Evolutionary conservation across 768 basidiomycete genomes (phyloP), one percentile per base, ranked within the genome.

Genomic region (Amanita rimosa): DNA sequence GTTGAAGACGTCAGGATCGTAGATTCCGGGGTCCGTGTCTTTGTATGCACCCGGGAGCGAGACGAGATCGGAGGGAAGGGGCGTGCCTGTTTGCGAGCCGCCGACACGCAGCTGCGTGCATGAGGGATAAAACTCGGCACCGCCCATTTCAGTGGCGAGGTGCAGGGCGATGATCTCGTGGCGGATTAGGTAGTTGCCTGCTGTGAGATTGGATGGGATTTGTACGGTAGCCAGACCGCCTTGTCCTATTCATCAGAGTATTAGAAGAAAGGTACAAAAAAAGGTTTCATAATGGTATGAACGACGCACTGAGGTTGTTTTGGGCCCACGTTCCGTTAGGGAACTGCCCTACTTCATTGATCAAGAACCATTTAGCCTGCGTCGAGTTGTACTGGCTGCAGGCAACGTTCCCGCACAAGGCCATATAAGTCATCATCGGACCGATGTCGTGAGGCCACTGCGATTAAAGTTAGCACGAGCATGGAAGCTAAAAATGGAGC

Each of bases 151-250:
- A n/a, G 58, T 68, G 5, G 73, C 85, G 40, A 80, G 71, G 57
- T 89, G 87, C 11, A 89, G 75, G 8, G 82, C 81, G 60, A 89
- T 81, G 62, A 89, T 82, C 60, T 90, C 86, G 60, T 86, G 80
- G 1, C 86, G 83, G 58, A 88, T 61, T 51, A 90, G 68, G 61
- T 89, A 89, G 55, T 82, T 76, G 4, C 87, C 87, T 2, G 81
- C 64, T 2, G 76, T 69, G 47, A 90, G 60, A 39, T 71, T 73
- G 16, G 62, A 52, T 1, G 80, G 80, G 41, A 82, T 56, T 0
- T 63, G 68, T 1, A 74, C 62, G 11, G 58, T 66, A 0, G 70
- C 70, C 2, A 68, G 60, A 2, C 47, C 55, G 7, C 78, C 74
- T 6, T 61, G 53, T 64, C 71, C 74, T 72, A 53, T 31, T 34